phyloP scores from a whole-genome alignment of 225 moss, liverwort and hornwort species.

The Pseudisothecium myosuroides region DNA sequence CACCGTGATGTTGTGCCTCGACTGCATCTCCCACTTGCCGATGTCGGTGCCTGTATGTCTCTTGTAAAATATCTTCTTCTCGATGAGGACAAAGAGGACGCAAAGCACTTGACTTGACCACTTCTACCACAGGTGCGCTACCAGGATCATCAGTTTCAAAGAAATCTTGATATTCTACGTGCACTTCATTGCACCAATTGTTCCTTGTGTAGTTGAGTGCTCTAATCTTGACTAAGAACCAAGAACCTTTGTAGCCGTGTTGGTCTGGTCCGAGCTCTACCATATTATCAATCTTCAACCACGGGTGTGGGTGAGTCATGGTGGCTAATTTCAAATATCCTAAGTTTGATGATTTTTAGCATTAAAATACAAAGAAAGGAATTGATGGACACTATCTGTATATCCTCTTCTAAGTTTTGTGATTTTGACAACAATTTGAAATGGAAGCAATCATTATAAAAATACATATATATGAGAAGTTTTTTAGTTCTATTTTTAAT shows the following conservation, averaged over 20 bases:
- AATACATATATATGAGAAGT: rapidly evolving
- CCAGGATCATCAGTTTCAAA: background rate
- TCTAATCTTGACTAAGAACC: background rate
- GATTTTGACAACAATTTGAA: no score
- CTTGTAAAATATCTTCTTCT: background rate
- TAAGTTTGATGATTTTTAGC: background rate
- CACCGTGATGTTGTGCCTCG: background rate
- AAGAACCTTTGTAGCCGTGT: background rate
- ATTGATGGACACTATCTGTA: background rate
- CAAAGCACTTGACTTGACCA: background rate
- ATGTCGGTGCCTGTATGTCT: rapidly evolving
- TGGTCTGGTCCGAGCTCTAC: background rate
- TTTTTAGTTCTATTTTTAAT: background rate
- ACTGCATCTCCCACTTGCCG: background rate
- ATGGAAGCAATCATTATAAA: background rate
- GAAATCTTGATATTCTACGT: background rate
- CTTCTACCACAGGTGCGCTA: background rate
- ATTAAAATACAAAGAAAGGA: background rate
- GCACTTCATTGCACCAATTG: background rate
- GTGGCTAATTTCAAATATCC: background rate
- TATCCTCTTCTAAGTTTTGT: background rate
- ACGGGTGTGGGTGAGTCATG: background rate
- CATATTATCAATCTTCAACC: background rate
- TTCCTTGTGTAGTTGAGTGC: background rate
- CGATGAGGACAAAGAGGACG: background rate